Conservation (phyloP, 108 stramenopile species). For the Skeletonema tropicum region DNA sequence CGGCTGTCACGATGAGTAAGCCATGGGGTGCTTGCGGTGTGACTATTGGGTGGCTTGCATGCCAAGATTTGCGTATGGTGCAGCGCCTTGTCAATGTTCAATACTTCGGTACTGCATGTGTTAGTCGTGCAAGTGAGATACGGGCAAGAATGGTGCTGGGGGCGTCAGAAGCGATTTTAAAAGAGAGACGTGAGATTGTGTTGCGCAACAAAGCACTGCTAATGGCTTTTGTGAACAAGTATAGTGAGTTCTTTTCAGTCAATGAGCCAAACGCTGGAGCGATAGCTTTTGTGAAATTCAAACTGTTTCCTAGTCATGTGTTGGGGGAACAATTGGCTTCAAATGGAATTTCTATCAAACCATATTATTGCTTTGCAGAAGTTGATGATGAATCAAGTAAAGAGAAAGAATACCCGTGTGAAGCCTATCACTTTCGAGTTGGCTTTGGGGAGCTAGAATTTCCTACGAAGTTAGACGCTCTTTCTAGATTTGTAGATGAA, state of each 20-base stretch:
- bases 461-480: constrained; percentile 56
- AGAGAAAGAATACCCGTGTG: neutral
- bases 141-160: constrained; percentile 75
- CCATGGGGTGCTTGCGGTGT: constrained; percentile 87
- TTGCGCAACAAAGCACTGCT: constrained; percentile 59
- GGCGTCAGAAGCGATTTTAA: constrained; percentile 56
- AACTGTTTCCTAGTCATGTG: constrained; percentile 55
- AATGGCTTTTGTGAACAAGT: constrained; percentile 56
- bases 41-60: constrained; percentile 77
- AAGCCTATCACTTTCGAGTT: constrained; percentile 66
- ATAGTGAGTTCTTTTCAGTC: constrained; percentile 65
- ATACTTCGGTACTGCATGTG: constrained; percentile 82
- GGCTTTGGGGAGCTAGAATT: constrained; percentile 76
- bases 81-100: constrained; percentile 58
- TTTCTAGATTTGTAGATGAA: constrained; percentile 53
- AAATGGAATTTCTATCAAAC: constrained; percentile 72
- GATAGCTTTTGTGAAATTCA: constrained; percentile 65
- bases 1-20: constrained; percentile 70
- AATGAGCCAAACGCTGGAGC: constrained; percentile 71
- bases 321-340: constrained; percentile 60
- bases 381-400: neutral
- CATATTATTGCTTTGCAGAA: constrained; percentile 72
- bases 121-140: constrained; percentile 68
- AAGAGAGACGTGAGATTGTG: constrained; percentile 52
- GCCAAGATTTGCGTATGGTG: constrained; percentile 50